These are phyloP conservation scores for Dryas integrifolia DNA, from an alignment of 331 rosid genomes.

Conservation along the genomic window DNA sequence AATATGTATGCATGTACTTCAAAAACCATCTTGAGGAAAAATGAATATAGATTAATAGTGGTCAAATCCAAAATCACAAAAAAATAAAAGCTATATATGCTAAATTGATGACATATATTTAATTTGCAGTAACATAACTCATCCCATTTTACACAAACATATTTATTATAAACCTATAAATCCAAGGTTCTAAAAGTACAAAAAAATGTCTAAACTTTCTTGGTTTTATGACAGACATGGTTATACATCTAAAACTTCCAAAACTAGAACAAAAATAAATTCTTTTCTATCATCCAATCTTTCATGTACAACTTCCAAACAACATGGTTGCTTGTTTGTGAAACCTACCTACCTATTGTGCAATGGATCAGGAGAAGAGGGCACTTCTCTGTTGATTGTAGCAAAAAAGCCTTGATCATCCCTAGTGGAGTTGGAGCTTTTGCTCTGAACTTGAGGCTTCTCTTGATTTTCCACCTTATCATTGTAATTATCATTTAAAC, in stretches of 20 bases:
- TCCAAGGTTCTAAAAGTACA: background rate
- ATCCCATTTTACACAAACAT: slow-evolving; percentile 3
- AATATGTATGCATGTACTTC: background rate
- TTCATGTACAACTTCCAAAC: slow-evolving; percentile 18
- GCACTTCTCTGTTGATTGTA: slow-evolving; percentile 49
- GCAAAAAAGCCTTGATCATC: slow-evolving; percentile 32
- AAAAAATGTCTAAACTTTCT: background rate
- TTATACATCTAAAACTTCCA: background rate
- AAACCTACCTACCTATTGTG: slow-evolving; percentile 65
- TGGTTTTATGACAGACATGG: background rate
- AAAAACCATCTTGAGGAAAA: background rate
- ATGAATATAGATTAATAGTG: background rate
- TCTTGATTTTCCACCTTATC: slow-evolving; percentile 24
- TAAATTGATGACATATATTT: background rate
- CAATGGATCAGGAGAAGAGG: slow-evolving; percentile 69
- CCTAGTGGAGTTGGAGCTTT: slow-evolving; percentile 24
- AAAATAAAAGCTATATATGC: no score
- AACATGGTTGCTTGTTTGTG: background rate
- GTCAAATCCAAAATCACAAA: background rate
- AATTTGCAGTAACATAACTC: slow-evolving; percentile 4
- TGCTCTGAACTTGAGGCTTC: slow-evolving; percentile 30
- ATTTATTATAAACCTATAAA: slow-evolving; percentile 12
- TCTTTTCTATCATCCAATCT: slow-evolving; percentile 8
- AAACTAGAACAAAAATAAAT: background rate
- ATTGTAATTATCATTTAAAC: slow-evolving; percentile 18